phyloP scores from a whole-genome alignment of 495 filamentous ascomycete genomes.

The Evansstolkia leycettana region DNA sequence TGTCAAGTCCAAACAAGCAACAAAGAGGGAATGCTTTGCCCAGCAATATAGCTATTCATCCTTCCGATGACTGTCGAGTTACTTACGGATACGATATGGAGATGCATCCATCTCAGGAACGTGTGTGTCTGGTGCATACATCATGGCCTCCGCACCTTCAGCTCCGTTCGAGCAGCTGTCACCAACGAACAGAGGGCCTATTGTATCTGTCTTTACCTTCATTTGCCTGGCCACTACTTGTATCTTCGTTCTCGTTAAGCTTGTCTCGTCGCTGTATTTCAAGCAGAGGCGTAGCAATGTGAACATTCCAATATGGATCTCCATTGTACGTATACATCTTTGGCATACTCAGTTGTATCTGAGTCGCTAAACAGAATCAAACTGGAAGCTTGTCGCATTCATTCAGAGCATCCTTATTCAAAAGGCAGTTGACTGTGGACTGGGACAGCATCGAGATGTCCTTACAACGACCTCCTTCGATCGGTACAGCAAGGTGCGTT shows the following conservation, averaged over 20 bases:
- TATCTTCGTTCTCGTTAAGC: neutral
- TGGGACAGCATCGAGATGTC: constrained; percentile 10
- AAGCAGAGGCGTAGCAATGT: neutral
- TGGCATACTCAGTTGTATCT: neutral
- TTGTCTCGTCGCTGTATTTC: neutral
- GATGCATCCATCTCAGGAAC: too few relatives aligned
- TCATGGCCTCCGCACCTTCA: too few relatives aligned
- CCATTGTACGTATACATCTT: neutral
- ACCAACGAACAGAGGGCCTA: constrained; percentile 7
- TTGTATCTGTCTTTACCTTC: constrained; percentile 7
- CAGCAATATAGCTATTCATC: too few relatives aligned
- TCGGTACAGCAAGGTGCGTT: constrained; percentile 10
- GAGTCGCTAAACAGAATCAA: neutral
- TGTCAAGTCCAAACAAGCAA: too few relatives aligned
- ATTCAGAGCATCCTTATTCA: constrained; percentile 14
- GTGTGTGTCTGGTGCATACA: too few relatives aligned
- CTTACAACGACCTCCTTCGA: constrained; percentile 8
- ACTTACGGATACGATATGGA: too few relatives aligned
- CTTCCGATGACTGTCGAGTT: too few relatives aligned
- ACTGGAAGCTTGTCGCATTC: constrained; percentile 8
- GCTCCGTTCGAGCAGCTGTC: too few relatives aligned
- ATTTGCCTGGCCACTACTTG: constrained; percentile 3
- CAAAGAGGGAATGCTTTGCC: too few relatives aligned
- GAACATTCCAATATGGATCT: neutral
- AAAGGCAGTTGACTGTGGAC: constrained; percentile 15